Evolutionary conservation across 352 stramenopile genomes (phyloP), one percentile per base, ranked within the genome.

Genomic region (Phytopythium sindhum): DNA sequence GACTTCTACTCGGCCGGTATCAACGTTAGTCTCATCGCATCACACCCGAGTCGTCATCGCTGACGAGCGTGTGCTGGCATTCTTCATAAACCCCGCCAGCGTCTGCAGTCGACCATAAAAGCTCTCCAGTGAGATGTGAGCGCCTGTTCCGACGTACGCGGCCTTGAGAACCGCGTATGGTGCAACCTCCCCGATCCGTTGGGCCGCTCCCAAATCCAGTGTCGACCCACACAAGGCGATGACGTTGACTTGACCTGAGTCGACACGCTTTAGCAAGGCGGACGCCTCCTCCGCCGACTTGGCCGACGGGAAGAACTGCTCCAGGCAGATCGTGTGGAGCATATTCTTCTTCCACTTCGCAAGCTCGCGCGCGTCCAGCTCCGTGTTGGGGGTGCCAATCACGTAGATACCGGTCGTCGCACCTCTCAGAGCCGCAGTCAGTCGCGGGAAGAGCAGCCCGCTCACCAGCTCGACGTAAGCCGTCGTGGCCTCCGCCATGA

Each of bases 261-360:
- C 28, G 10, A 37, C 47, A 0, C 44, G 47, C 17, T 53, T 41
- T 1, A 75, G 62, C 50, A 67, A 26, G 3, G 37, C 33, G 7
- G 12, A 42, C 14, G 59, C 26, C 28, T 56, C 35, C 10, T 61
- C 51, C 11, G 21, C 21, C 10, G 52, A 29, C 52, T 28, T 63
- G 1, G 54, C 44, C 4, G 58, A 37, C 8, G 60, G 44, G 45
- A 69, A 67, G 26, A 82, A 39, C 0, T 57, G 48, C 51, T 88
- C 78, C n/a, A 65, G 60, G 26, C 80, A 78, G 50, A 76, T 67
- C 1, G 71, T 82, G 59, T 78, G 74, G 7, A 85, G 64, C 42
- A 78, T 60, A 42, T 83, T 81, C 33, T 69, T 66, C 47, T 84
- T 84, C 78, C 78, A 87, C 33, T 65, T 52, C 10, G 61, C 73